Conservation (phyloP, 495 filamentous ascomycete species). For the Neurospora tetrasperma region DNA sequence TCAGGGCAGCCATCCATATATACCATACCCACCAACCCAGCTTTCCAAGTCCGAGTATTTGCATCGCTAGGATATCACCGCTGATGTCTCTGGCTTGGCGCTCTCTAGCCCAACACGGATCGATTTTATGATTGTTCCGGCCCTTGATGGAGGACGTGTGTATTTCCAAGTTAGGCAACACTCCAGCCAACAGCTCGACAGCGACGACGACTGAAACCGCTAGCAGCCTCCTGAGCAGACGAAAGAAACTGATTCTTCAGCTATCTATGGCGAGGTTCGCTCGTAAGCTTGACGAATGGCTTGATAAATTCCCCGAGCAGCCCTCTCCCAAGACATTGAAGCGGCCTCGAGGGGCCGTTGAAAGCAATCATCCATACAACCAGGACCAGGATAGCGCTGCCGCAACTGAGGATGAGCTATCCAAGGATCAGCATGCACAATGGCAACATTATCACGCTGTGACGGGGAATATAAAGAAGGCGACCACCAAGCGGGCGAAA, state of each 20-base stretch:
- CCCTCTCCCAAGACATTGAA: conserved; percentile 1
- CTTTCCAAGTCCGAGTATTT: conserved; percentile 2
- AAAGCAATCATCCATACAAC: conserved; percentile 1
- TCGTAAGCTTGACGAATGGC: conserved; percentile 15
- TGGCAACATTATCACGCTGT: not conserved
- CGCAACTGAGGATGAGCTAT: not conserved
- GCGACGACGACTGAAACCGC: not conserved
- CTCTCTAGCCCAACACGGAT: conserved; percentile 15
- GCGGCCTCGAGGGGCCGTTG: conserved; percentile 6
- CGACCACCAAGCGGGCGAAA: conserved; percentile 8
- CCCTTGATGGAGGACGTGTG: conserved; percentile 17
- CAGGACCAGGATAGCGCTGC: not conserved
- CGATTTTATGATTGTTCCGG: conserved; percentile 9
- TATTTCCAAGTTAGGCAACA: conserved; percentile 15
- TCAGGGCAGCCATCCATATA: not conserved
- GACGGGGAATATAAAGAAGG: not conserved
- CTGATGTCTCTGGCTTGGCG: conserved; percentile 23
- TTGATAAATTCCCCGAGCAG: conserved; percentile 10
- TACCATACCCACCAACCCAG: not conserved
- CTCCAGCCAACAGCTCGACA: conserved; percentile 8
- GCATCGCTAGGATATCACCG: not conserved
- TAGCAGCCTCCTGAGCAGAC: conserved; percentile 16
- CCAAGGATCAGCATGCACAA: not conserved
- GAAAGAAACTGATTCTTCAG: conserved; percentile 21
- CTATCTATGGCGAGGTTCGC: conserved; percentile 23